Evolutionary conservation across 164 flowering plant species (phyloP), one percentile per base, ranked within the genome.

Genomic region (Vitis amurensis): DNA sequence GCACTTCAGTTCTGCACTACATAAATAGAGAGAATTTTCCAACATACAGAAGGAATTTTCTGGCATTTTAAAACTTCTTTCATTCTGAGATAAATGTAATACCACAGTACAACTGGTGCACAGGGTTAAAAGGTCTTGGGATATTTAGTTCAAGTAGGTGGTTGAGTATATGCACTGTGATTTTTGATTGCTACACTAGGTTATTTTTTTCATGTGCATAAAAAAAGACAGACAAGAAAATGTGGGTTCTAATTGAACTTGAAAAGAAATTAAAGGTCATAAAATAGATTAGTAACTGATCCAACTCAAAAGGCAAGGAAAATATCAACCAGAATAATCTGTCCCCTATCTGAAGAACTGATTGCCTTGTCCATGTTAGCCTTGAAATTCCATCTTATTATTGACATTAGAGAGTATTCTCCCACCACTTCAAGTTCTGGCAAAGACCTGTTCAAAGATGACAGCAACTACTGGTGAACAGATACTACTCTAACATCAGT

Each of bases 321-420:
- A 50, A 49, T 29, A 78, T 75, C 47, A 57, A 94, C 98, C 92
- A 94, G 65, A 3, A 82, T 52, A 64, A 94, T 75, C 63, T 76
- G 86, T 78, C 91, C 98, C 50, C 63, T 74, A 50, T 76, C 78
- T 19, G 83, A 72, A 67, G 88, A 83, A 79, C 85, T 73, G 56
- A 88, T 76, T 17, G 80, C 85, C 65, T 83, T 90, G 17, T 82
- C 86, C 90, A 91, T 89, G 72, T 84, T 88, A 19, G 83, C 66
- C 80, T 82, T 90, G 78, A 86, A 89, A 77, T 80, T 94, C 97
- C 98, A 94, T 73, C 93, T 79, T 17, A 94, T 78, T 52, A 88
- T 68, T 71, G 92, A 82, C 86, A 80, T 78, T 71, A 94, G 68
- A 63, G 97, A 86, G 65, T 77, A 76, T 72, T 81, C 88, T 51